Base-by-base conservation (phyloP, 345 rosid species). In the Corchorus olitorius region DNA sequence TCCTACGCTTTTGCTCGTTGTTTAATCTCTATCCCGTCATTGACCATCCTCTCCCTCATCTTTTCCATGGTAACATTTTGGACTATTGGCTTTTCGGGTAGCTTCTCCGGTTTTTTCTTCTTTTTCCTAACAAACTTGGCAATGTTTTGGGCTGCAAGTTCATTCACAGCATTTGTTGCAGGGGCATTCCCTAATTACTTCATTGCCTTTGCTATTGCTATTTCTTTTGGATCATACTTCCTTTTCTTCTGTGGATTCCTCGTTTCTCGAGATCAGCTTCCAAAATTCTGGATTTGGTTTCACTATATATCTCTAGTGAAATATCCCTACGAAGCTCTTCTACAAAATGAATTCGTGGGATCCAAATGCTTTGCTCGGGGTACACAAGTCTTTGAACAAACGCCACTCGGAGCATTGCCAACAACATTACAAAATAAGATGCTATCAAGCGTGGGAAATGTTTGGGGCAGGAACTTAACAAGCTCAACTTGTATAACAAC, bases 191-290 rank as follows among this genome's bases (percentile, higher is more conserved):
- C 60, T n/a, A 11, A 55, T 55, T n/a, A 2, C 27, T n/a, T 55
- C 27, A 19, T 55, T 55, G 11, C 60, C 33, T 55, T 55, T 55
- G 33, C 9, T 19, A 6, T n/a, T 3, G 33, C 27, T 2, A 8
- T 55, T 19, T 10, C 60, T 27, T 0, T 2, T 1, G 11, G 6
- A 2, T 68, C 73, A 59, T 69, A 69, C 45, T 69, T 8, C 2
- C 59, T 50, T 10, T 50, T 69, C 73, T 43, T 69, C 4, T 69
- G 73, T 1, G 73, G 73, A 37, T 69, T 69, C 73, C 59, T 69
- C 8, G 27, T 69, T 12, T 43, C 8, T 69, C 73, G 60, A 0
- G 27, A 50, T 34, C 73, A 60, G 12, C 22, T 70, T 8, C 73
- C 73, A 1, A 58, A 22, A 58, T 58, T 20, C 11, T 11, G 63